Conservation (phyloP, 2,329 filamentous ascomycete genomes). For the Neonectria coccinea region DNA sequence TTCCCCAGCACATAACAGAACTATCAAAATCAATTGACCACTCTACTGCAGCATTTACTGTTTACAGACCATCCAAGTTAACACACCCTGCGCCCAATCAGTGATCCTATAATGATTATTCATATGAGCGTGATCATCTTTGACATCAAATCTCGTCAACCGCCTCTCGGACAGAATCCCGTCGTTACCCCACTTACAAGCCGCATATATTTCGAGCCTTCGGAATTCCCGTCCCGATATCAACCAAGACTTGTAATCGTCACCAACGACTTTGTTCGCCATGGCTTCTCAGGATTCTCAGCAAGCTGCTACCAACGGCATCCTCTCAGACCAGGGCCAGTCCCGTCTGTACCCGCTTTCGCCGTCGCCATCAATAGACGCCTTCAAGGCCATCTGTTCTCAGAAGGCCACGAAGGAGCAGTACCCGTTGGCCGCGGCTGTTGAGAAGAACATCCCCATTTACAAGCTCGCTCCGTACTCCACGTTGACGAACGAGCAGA, state of each 20-base stretch:
- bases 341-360: constrained; percentile 41
- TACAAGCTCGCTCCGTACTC: constrained; percentile 60
- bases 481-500: constrained; percentile 33
- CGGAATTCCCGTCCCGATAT: constrained; percentile 25
- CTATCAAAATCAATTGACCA: not conserved
- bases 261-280: not conserved
- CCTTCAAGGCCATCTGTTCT: constrained; percentile 59
- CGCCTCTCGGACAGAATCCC: constrained; percentile 28
- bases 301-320: not conserved
- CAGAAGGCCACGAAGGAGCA: constrained; percentile 49
- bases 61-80: no score
- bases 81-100: not conserved
- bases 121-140: not conserved
- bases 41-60: not conserved
- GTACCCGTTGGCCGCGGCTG: constrained; percentile 61
- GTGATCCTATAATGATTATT: not conserved
- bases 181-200: constrained; percentile 23
- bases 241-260: constrained; percentile 16
- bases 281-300: constrained; percentile 27
- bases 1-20: not conserved
- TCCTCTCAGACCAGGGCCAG: constrained; percentile 26
- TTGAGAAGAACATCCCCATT: constrained; percentile 66
- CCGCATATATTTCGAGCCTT: constrained; percentile 23
- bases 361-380: constrained; percentile 53
- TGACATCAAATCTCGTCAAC: not conserved